phyloP scores from a whole-genome alignment of 495 filamentous ascomycete genomes.

The Penicillium arizonense region DNA sequence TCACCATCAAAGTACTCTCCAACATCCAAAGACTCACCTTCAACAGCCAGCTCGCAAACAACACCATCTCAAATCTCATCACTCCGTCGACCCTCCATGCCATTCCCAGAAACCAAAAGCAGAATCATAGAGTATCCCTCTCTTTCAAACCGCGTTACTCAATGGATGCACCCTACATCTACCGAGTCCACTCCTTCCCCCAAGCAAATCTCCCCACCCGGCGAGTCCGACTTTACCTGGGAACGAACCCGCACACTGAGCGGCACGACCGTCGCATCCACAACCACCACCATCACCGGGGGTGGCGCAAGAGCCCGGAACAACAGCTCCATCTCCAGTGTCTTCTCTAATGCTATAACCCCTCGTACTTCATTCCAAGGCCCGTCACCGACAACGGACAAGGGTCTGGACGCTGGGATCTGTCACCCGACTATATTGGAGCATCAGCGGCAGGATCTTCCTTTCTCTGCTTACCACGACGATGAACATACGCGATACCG shows the following conservation, averaged over 20 bases:
- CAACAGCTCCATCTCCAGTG: constrained; percentile 31
- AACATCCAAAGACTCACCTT: constrained; percentile 10
- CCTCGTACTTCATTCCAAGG: constrained; percentile 24
- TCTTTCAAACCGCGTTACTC: constrained; percentile 29
- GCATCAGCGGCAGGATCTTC: constrained; percentile 18
- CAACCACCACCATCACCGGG: constrained; percentile 24
- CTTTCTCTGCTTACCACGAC: constrained; percentile 13
- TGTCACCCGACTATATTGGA: constrained; percentile 32
- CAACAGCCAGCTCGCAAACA: constrained; percentile 20
- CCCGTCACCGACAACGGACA: constrained; percentile 18
- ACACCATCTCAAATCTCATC: constrained; percentile 21
- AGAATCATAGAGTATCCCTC: constrained; percentile 15
- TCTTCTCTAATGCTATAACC: constrained; percentile 23
- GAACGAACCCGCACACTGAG: constrained; percentile 41
- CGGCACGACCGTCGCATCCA: constrained; percentile 37
- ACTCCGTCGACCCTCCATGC: constrained; percentile 15
- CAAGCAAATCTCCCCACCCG: constrained; percentile 15
- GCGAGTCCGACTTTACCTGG: constrained; percentile 25
- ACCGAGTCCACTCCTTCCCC: constrained; percentile 4
- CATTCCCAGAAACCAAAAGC: constrained; percentile 21
- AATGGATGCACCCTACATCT: constrained; percentile 31
- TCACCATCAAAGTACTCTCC: constrained; percentile 4
- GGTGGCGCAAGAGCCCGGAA: constrained; percentile 7
- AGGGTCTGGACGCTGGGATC: constrained; percentile 19
- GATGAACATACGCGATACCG: constrained; percentile 22